Base-by-base conservation (phyloP, 164 flowering plant species). In the Liriodendron chinense region DNA sequence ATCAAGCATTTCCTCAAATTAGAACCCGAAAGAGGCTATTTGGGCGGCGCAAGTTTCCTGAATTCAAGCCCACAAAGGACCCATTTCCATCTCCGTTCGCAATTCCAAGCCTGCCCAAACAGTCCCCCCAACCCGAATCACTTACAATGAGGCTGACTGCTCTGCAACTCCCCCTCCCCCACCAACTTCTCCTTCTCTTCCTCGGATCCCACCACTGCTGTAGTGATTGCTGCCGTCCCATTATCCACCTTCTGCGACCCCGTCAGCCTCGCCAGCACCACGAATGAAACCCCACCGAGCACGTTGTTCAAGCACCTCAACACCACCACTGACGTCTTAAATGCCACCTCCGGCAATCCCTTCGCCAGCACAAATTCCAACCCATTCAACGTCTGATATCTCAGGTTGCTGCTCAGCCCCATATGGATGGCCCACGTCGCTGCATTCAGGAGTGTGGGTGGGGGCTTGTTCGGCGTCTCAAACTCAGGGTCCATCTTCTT, bases 401-500 rank as follows among this genome's bases (percentile, higher is more conserved):
- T 88, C 2, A 95, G 74, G 64, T 95, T 93, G 73, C 94, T 90
- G 85, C 97, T 95, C 13, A 92, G 16, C 0, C 99, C 99, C 98
- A 95, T 92, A 79, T 95, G 99, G 53, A 73, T 18, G 0, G 97
- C 97, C 98, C 98, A 95, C 3, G 99, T 95, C 3, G 76, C 6
- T 0, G 98, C 92, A 80, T 96, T 96, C 81, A 96, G 68, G 48
- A 94, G 0, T 0, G 98, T 89, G 0, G 98, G 97, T 0, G 98
- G 99, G 5, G 99, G 76, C 79, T 95, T 92, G 79, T 95, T 95
- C 0, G 93, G 98, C 0, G 94, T 85, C 80, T 86, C 96, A 56
- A 95, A 95, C 9, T 64, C 77, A 0, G 99, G 97, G 74, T 93
- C 98, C 93, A 96, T 91, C 82, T 91, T 91, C 87, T 94, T 96